Evolutionary conservation across 768 basidiomycete genomes (phyloP), one percentile per base, ranked within the genome.

Genomic region (Podaxis mareebaensis): DNA sequence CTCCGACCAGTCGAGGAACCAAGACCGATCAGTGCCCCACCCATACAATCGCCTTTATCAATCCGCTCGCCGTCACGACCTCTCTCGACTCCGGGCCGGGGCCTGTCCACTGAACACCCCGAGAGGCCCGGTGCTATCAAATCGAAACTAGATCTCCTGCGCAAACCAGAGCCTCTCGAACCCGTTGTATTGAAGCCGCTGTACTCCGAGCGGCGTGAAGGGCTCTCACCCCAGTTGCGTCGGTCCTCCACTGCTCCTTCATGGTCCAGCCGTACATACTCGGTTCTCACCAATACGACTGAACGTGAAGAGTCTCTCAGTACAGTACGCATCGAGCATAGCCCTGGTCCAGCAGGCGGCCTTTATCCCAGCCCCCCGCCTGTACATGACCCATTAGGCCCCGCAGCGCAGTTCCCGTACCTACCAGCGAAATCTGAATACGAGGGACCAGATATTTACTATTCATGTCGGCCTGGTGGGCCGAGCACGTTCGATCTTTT

Each of bases 401-500:
- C 90, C 2, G 78, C 83, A 28, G 80, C 80, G 0, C 75, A 72
- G 49, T 70, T 66, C 36, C 87, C 87, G 3, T 87, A 83, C 68
- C 73, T 87, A 10, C 83, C 84, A 5, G 80, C 78, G 4, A 72
- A 77, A 65, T 81, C 80, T 0, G 78, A 81, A 28, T 78, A 79
- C 56, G 80, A 78, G 1, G 81, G 81, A 1, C 80, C 79, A 4
- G 76, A 78, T 57, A 78, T 87, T 28, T 65, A 74, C 17, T 82
- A 81, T 63, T 91, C 90, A 5, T 89, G 85, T 67, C 85, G 91
- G 26, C 85, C 88, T 6, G 82, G 84, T 22, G 91, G 90, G 0
- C 79, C 85, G 1, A 82, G 83, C 48, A 69, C 92, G 5, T 91
- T 81, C 63, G 91, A 93, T 69, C 74, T 90, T 5, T 69, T 93